phyloP scores from a whole-genome alignment of 306 rosid genomes.

The Dryas drummondii region DNA sequence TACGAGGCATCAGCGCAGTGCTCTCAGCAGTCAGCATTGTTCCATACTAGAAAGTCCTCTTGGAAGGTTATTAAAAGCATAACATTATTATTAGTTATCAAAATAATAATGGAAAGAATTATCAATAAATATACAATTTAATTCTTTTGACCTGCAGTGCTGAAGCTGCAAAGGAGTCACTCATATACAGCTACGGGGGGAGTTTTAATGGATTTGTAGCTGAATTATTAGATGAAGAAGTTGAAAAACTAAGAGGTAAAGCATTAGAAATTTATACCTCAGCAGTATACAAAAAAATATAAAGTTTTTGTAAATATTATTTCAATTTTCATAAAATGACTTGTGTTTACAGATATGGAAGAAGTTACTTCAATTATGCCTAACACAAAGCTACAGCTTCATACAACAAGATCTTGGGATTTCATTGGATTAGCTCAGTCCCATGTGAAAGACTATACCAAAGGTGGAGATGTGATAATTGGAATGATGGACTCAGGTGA shows the following conservation, averaged over 20 bases:
- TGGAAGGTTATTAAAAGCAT: not conserved
- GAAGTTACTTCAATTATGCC: slow-evolving; percentile 13
- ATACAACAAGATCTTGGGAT: slow-evolving; percentile 33
- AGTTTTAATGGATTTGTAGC: slow-evolving; percentile 32
- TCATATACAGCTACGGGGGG: slow-evolving; percentile 6
- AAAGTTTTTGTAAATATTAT: too few species aligned
- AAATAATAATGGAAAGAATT: too few species aligned
- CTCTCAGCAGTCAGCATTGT: not conserved
- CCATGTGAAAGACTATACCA: not conserved
- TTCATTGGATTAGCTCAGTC: slow-evolving; percentile 7
- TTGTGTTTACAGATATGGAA: slow-evolving; percentile 20
- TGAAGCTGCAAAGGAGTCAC: slow-evolving; percentile 16
- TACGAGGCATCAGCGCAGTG: slow-evolving; percentile 4
- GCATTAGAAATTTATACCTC: not conserved
- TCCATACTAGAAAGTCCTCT: slow-evolving; percentile 12
- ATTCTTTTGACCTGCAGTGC: not conserved
- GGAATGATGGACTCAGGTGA: slow-evolving; percentile 25
- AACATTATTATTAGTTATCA: too few species aligned
- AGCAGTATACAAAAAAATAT: too few species aligned
- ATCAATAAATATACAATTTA: too few species aligned
- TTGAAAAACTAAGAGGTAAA: slow-evolving; percentile 1
- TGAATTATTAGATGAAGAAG: slow-evolving; percentile 17
- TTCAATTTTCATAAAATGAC: too few species aligned
- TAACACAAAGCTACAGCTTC: slow-evolving; percentile 10
- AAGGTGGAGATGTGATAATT: slow-evolving; percentile 7